Conservation (phyloP, 352 stramenopile genomes). For the Globisporangium paroecandrum region DNA sequence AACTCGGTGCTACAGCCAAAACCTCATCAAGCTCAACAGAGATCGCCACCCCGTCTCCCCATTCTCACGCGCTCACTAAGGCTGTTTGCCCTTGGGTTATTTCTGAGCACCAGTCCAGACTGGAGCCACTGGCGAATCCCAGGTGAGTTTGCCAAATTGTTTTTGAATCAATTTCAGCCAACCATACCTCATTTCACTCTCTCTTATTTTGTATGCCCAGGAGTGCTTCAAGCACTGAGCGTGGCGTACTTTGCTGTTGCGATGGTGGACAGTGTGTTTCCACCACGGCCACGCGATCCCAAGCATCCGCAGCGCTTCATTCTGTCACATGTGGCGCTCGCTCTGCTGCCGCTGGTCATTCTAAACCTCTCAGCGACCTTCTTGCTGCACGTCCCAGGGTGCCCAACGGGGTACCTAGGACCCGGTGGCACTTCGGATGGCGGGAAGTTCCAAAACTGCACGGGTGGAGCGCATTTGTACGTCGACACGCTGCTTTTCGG, state of each 20-base stretch:
- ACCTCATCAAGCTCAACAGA: background rate
- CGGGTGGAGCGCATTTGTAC: slow-evolving; percentile 71
- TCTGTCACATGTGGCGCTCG: slow-evolving; percentile 24
- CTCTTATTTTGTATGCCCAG: slow-evolving; percentile 9
- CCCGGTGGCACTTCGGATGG: slow-evolving; percentile 51
- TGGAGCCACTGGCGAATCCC: slow-evolving; percentile 67
- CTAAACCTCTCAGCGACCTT: slow-evolving; percentile 59
- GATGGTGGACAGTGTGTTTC: slow-evolving; percentile 13
- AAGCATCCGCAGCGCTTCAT: slow-evolving; percentile 6
- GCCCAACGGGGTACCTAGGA: slow-evolving; percentile 70
- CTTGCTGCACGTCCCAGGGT: slow-evolving; percentile 52
- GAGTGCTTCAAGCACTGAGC: slow-evolving; percentile 71
- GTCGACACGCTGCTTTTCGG: slow-evolving; percentile 66
- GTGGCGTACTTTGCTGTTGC: slow-evolving; percentile 41
- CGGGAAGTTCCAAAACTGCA: slow-evolving; percentile 55
- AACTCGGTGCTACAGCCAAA: background rate
- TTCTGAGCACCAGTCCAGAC: slow-evolving; percentile 61
- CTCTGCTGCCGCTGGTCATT: slow-evolving; percentile 31
- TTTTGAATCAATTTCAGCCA: background rate
- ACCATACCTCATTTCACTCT: background rate
- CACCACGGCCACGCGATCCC: background rate
- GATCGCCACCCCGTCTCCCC: background rate
- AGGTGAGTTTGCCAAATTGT: slow-evolving; percentile 19
- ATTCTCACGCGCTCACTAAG: slow-evolving; percentile 34
- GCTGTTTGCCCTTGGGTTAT: slow-evolving; percentile 61